A percentile compares a stretch with the other conserved stretches of the same genome.
Evolutionary conservation across 768 basidiomycete genomes (phyloP).

Genomic region (Lactifluus piperatus): DNA sequence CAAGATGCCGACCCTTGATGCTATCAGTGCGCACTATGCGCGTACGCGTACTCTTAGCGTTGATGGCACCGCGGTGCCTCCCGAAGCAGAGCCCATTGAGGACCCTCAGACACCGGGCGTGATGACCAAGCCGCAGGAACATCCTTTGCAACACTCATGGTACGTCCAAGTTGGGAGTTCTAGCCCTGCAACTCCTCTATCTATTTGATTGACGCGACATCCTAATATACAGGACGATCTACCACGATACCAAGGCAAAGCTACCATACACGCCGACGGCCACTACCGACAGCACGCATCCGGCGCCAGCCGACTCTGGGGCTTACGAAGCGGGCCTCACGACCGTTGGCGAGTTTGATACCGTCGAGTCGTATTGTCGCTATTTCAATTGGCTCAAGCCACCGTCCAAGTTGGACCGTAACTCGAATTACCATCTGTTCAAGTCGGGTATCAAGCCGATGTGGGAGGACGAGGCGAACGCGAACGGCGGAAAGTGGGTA

Average conservation of each 20-base stretch:
- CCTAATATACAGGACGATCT: constrained; percentile 60
- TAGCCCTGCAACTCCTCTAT: background rate
- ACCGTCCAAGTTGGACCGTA: constrained; percentile 79
- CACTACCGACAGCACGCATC: constrained; percentile 21
- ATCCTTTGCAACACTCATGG: constrained; percentile 82
- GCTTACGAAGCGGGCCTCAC: constrained; percentile 84
- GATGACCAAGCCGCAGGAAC: constrained; percentile 60
- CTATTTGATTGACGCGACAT: background rate
- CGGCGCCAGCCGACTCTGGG: constrained; percentile 47
- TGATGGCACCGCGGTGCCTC: constrained; percentile 56
- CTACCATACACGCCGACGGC: constrained; percentile 46
- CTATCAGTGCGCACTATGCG: constrained; percentile 72
- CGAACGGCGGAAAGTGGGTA: constrained; percentile 92
- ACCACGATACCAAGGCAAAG: constrained; percentile 80
- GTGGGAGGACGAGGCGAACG: constrained; percentile 95
- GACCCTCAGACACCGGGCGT: constrained; percentile 77
- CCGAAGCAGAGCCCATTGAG: constrained; percentile 70
- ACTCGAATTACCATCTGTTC: constrained; percentile 94
- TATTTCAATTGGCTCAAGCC: constrained; percentile 94
- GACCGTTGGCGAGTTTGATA: constrained; percentile 82
- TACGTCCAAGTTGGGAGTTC: constrained; percentile 29
- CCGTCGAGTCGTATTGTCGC: constrained; percentile 84
- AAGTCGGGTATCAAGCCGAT: constrained; percentile 91
- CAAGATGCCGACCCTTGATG: constrained; percentile 80
- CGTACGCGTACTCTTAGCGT: constrained; percentile 55